Percentiles rank a stretch among this genome's conserved stretches.
These are phyloP conservation scores for Brassica rapa DNA, from an alignment of 345 rosid species.

Conservation along the genomic window DNA sequence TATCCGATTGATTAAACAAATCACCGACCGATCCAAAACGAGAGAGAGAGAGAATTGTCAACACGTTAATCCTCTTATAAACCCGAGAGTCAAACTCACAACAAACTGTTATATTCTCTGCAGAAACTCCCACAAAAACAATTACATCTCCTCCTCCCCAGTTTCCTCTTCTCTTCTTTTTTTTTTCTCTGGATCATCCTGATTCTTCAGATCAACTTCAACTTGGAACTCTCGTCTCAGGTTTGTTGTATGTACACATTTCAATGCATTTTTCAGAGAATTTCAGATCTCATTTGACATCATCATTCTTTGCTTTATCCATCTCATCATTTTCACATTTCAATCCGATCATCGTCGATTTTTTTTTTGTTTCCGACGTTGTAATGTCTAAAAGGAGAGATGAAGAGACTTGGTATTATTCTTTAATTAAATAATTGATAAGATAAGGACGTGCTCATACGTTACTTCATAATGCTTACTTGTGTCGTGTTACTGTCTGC, in stretches of 20 bases:
- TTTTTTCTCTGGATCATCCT: constrained; percentile 4
- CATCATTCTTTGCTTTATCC: constrained; percentile 1
- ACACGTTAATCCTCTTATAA: constrained; percentile 24
- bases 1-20: constrained; percentile 30
- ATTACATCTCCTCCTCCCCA: not conserved
- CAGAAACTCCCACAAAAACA: not conserved
- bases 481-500: constrained; percentile 17
- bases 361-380: not conserved
- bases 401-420: not conserved
- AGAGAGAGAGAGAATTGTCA: not conserved
- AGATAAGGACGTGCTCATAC: constrained; percentile 34
- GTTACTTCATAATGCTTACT: constrained; percentile 4
- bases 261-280: not conserved
- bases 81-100: constrained; percentile 32
- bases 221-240: constrained; percentile 30
- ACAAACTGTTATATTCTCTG: constrained; percentile 4
- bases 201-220: constrained; percentile 2
- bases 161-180: not conserved
- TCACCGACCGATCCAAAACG: constrained; percentile 35
- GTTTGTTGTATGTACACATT: constrained; percentile 17
- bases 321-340: not conserved
- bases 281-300: too few species aligned
- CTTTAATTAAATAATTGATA: not conserved
- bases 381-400: not conserved
- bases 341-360: constrained; percentile 7